Conservation (phyloP, 1,284 basidiomycete genomes). For the Hymenochaete sp. region DNA sequence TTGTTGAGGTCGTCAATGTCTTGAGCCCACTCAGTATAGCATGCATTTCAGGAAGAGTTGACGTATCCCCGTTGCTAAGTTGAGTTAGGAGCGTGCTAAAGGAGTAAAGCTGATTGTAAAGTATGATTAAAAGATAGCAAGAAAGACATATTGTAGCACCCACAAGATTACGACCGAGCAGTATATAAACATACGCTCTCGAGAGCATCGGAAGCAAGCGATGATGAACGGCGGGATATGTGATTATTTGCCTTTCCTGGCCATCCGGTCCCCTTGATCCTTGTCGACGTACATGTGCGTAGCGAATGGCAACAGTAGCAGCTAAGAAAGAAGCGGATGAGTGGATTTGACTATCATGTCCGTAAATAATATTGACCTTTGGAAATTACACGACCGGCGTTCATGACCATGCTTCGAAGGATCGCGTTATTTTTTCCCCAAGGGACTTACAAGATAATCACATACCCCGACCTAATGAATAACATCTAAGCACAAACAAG, state of each 20-base stretch:
- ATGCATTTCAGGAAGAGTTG: slow-evolving; percentile 62
- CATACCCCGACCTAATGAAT: slow-evolving; percentile 55
- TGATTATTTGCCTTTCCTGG: slow-evolving; percentile 57
- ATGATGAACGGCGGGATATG: slow-evolving; percentile 61
- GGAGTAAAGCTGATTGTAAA: slow-evolving; percentile 27
- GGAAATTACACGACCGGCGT: slow-evolving; percentile 50
- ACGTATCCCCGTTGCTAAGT: slow-evolving; percentile 49
- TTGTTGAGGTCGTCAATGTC: slow-evolving; percentile 45
- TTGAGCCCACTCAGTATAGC: slow-evolving; percentile 67
- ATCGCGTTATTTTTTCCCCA: neutral
- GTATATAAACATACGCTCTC: slow-evolving; percentile 63
- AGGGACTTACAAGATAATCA: neutral
- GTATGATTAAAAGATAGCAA: neutral
- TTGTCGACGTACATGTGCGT: slow-evolving; percentile 67
- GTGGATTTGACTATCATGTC: neutral
- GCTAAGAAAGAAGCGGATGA: slow-evolving; percentile 30
- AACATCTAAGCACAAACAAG: slow-evolving; percentile 42
- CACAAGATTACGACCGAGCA: slow-evolving; percentile 56
- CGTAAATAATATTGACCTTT: slow-evolving; percentile 33
- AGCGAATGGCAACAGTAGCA: slow-evolving; percentile 66
- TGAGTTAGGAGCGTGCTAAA: slow-evolving; percentile 39
- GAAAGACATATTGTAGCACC: slow-evolving; percentile 19
- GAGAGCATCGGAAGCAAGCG: slow-evolving; percentile 65
- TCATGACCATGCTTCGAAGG: slow-evolving; percentile 46
- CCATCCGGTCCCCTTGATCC: slow-evolving; percentile 44